phyloP scores from a whole-genome alignment of 1,284 basidiomycete species.

The Pseudozyma sp. region DNA sequence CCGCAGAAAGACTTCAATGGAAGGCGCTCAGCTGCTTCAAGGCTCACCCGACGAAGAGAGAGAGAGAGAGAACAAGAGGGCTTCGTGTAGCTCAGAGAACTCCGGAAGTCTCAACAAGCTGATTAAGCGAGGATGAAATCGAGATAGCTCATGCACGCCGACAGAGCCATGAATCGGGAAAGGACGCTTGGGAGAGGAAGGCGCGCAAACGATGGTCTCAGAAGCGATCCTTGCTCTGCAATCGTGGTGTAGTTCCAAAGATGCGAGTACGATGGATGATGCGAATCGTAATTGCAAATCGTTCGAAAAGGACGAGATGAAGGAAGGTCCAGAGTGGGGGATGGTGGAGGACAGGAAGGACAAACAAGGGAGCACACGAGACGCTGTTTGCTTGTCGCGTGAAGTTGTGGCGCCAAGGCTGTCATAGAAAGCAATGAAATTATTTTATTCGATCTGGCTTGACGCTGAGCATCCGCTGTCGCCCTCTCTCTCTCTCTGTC shows the following conservation, averaged over 20 bases:
- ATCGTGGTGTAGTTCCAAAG: neutral
- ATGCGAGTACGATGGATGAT: slow-evolving; percentile 1
- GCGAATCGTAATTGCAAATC: slow-evolving; percentile 6
- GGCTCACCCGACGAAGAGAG: slow-evolving; percentile 26
- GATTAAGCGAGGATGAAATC: neutral
- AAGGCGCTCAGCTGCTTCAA: slow-evolving; percentile 35
- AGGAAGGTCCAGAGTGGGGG: neutral
- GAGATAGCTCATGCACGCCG: slow-evolving; percentile 1
- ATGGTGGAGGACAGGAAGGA: neutral
- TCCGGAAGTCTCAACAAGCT: too few relatives aligned
- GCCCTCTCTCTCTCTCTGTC: too few relatives aligned
- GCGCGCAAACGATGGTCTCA: slow-evolving; percentile 23
- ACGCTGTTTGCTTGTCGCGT: neutral
- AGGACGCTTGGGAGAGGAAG: slow-evolving; percentile 14
- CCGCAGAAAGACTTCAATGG: slow-evolving; percentile 16
- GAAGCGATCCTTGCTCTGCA: slow-evolving; percentile 21
- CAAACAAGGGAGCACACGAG: neutral
- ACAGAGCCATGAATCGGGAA: neutral
- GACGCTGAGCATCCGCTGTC: too few relatives aligned
- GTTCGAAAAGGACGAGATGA: neutral
- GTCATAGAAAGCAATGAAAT: neutral
- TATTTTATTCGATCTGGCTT: slow-evolving; percentile 1
- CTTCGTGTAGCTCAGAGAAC: slow-evolving; percentile 25
- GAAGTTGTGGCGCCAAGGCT: too few relatives aligned
- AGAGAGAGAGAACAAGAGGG: slow-evolving; percentile 18